phyloP scores from a whole-genome alignment of 1,284 basidiomycete species.

The Cryptococcus sp. region DNA sequence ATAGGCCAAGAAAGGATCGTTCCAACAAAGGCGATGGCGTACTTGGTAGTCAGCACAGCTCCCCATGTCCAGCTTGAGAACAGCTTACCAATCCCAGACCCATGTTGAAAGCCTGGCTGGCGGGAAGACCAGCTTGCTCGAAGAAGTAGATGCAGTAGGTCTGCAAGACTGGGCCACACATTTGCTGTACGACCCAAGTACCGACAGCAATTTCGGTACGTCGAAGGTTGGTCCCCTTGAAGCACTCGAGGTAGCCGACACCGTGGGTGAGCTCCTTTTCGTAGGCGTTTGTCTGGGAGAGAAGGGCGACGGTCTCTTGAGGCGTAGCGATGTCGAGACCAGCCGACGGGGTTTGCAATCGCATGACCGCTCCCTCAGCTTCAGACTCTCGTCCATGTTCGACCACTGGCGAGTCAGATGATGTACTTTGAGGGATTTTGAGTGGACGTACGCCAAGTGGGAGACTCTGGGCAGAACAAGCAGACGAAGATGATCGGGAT shows the following conservation, averaged over 20 bases:
- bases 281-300: conserved; percentile 27
- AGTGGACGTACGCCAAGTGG: conserved; percentile 20
- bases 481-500: conserved; percentile 23
- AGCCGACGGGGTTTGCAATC: conserved; percentile 10
- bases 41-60: conserved; percentile 8
- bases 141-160: conserved; percentile 40
- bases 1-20: conserved; percentile 42
- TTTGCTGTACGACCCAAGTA: conserved; percentile 35
- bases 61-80: no score
- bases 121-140: conserved; percentile 38
- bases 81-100: conserved; percentile 19
- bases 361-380: conserved; percentile 15
- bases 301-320: conserved; percentile 19
- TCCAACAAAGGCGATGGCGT: conserved; percentile 38
- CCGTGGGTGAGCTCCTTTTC: conserved; percentile 37
- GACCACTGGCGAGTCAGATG: conserved; percentile 9
- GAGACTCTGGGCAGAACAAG: conserved; percentile 24
- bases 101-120: conserved; percentile 33
- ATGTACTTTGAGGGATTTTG: no score
- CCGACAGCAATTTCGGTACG: conserved; percentile 19
- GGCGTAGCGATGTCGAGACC: conserved; percentile 3
- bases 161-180: conserved; percentile 24
- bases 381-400: conserved; percentile 23
- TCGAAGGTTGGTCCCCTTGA: conserved; percentile 39
- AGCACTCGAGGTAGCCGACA: conserved; percentile 40